Evolutionary conservation across 352 stramenopile species (phyloP), one percentile per base, ranked within the genome.

Genomic region (Globisporangium nodosum): DNA sequence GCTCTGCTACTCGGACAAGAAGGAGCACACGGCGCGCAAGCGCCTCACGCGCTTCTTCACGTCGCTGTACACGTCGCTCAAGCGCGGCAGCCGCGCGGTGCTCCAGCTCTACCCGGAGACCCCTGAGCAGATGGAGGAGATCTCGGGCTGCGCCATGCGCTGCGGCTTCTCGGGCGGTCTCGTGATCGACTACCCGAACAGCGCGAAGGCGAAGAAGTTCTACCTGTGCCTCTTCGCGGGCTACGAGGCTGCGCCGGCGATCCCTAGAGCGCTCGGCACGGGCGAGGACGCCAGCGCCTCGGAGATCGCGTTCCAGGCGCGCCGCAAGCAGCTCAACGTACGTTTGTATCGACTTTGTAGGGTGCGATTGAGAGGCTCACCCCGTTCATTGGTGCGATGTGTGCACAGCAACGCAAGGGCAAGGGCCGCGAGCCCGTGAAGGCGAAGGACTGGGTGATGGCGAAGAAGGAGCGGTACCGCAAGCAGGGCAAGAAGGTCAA

Each of bases 141-240:
- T 97, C 58, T 96, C 90, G 12, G 68, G 72, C 40, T 90, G 81
- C 18, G 91, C 91, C 31, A 96, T 96, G 87, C 82, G 77, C 52
- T 93, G 84, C 43, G 91, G 89, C 9, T 97, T 97, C 70, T 96
- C 89, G 0, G 94, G 97, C 40, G 97, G 97, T 65, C 81, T 99
- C 33, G 97, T 99, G 8, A 96, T 99, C 18, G 97, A 99, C 71
- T 99, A 98, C 73, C 97, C 97, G 8, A 99, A 99, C 74, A 98
- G 78, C 72, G 85, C 97, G 40, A 99, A 99, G 68, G 97, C 97
- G 37, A 99, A 99, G 81, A 99, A 99, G 71, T 98, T 99, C 76
- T 99, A 99, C 70, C 69, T 99, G 18, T 96, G 98, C 54, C 88
- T 97, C 35, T 99, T 99, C 69, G 96, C 98, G 52, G 90, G 96